Base-by-base conservation (phyloP, 2,329 filamentous ascomycete species). In the Pyrenochaeta sp. region DNA sequence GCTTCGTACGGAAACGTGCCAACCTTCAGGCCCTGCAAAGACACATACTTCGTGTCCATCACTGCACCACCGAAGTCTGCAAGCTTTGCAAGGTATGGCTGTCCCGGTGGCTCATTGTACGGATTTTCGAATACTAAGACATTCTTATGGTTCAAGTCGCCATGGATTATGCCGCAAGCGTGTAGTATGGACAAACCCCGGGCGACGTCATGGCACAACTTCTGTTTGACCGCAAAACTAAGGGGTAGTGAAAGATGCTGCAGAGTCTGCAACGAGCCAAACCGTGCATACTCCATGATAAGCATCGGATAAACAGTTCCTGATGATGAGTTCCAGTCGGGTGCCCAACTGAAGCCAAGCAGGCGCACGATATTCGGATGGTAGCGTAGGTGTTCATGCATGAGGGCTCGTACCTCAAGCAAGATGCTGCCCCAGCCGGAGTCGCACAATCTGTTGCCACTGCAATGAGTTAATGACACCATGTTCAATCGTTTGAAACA, bases 91-190 rank as follows among this genome's bases (percentile, higher is more conserved):
- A 27, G 12, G 44, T 49, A 23, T 54, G 23, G 23, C 23, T 27
- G 23, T 27, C 23, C 23, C 9, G 23, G 23, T 9, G 23, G 23
- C 23, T 27, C 23, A 58, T 17, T 11, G 37, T 14, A 54, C 21
- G 2, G 23, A 9, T 7, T 41, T 29, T 37, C 39, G 45, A 39
- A 60, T 40, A 6, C 56, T 54, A 11, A 60, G 39, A 60, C 53
- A 33, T 56, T 60, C n/a, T 60, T 49, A 36, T 54, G 49, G 14
- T 60, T 60, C 46, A 60, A 32, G 21, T 56, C 53, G 27, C 56
- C 56, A 45, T 60, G 56, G 11, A 60, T 46, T 9, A 60, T 54
- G 3, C 49, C 52, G 21, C 36, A 48, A 9, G 49, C 49, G 17
- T 60, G 56, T 2, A 60, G 53, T 9, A 46, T 49, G 9, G 42